Evolutionary conservation across 2,329 filamentous ascomycete genomes (phyloP).

Genomic region (Sarocladium strictum): DNA sequence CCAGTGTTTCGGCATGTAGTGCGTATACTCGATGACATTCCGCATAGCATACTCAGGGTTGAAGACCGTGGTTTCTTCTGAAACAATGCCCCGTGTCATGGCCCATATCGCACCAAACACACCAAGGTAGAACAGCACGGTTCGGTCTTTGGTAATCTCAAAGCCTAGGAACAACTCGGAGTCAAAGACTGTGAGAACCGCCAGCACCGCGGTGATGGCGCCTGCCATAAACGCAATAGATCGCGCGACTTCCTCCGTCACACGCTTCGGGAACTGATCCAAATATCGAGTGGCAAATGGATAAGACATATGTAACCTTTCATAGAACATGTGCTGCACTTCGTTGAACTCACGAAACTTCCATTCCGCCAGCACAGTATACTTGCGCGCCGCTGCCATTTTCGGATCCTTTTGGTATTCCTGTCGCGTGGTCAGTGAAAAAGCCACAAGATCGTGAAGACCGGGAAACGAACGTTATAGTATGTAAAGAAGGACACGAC

Average conservation of each 20-base stretch:
- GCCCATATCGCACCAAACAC: conserved; percentile 80
- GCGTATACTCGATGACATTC: conserved; percentile 87
- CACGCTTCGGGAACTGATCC: conserved; percentile 93
- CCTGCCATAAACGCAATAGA: conserved; percentile 86
- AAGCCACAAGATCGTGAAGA: not conserved
- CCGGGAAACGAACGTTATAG: conserved; percentile 60
- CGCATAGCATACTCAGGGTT: conserved; percentile 86
- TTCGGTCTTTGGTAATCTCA: conserved; percentile 82
- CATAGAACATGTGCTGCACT: conserved; percentile 83
- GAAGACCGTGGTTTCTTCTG: conserved; percentile 83
- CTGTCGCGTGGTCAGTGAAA: conserved; percentile 32
- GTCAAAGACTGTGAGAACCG: conserved; percentile 78
- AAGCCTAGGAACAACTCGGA: conserved; percentile 87
- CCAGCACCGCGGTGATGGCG: conserved; percentile 78
- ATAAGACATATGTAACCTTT: conserved; percentile 88
- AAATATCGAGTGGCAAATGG: conserved; percentile 89
- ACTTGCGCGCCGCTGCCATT: conserved; percentile 73
- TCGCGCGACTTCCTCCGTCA: conserved; percentile 76
- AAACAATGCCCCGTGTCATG: conserved; percentile 73
- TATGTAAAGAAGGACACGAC: conserved; percentile 92
- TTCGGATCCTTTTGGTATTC: conserved; percentile 95
- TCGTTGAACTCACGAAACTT: conserved; percentile 99
- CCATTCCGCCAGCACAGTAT: conserved; percentile 92
- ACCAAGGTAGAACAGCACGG: conserved; percentile 84
- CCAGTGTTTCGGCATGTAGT: conserved; percentile 89